phyloP scores from a whole-genome alignment of 306 rosid species.

The Sindora glabra region DNA sequence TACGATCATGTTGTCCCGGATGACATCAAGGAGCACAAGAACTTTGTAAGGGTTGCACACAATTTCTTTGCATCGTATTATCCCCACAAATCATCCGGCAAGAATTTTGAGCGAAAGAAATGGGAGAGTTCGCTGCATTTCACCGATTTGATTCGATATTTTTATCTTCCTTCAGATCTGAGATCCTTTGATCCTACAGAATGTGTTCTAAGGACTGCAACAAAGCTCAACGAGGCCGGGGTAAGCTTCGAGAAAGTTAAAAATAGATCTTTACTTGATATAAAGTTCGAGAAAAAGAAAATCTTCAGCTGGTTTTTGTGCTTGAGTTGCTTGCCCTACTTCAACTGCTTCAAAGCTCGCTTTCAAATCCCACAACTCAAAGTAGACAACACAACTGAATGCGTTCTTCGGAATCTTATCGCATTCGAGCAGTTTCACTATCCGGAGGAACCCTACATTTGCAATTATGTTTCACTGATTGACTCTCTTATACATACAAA shows the following conservation, averaged over 20 bases:
- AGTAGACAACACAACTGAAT: constrained; percentile 1
- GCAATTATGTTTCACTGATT: too few relatives aligned
- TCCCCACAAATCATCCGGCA: not conserved
- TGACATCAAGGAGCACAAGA: not conserved
- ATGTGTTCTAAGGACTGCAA: not conserved
- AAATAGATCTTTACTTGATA: not conserved
- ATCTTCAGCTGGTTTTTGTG: not conserved
- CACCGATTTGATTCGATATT: constrained; percentile 22
- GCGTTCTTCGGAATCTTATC: too few relatives aligned
- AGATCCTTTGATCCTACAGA: not conserved
- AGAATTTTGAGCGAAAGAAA: not conserved
- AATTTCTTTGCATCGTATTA: not conserved
- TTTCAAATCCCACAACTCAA: not conserved
- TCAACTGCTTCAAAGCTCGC: not conserved
- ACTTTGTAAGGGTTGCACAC: not conserved
- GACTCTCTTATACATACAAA: too few relatives aligned
- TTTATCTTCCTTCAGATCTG: not conserved
- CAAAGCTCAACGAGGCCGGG: constrained; percentile 7
- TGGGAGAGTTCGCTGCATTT: not conserved
- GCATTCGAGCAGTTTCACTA: too few relatives aligned
- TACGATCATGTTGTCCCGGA: not conserved
- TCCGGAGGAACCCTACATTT: too few relatives aligned
- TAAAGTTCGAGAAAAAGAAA: not conserved
- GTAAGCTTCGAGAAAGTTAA: not conserved
- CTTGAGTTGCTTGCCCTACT: not conserved